Base-by-base conservation (phyloP, 2,329 filamentous ascomycete species). In the Fusarium acutatum region DNA sequence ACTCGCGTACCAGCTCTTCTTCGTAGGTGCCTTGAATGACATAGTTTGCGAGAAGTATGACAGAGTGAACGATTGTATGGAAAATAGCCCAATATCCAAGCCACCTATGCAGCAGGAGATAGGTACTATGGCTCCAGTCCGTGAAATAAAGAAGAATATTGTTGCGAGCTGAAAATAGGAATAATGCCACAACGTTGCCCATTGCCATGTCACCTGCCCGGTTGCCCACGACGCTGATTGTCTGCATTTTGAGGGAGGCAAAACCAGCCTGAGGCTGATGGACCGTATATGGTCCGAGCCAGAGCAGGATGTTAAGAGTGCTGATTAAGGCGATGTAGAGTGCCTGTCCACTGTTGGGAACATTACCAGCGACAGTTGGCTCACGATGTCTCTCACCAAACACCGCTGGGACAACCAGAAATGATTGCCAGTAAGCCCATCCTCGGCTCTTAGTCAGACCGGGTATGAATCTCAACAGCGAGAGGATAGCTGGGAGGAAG, bases 31-130 rank as follows among this genome's bases (percentile, higher is more conserved):
- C 76, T 22, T 73, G 73, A 0, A 64, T 30, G 24, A 71, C 40
- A 63, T 80, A 81, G 72, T 81, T 77, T 8, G 41, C 72, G 40
- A 80, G 61, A 4, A 82, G 76, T 66, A 83, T 75, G 10, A 79
- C 47, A 6, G 81, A 82, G 67, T 84, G 82, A 6, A 83, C 26
- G 3, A 95, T 91, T 13, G 93, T 95, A 84, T 95, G 93, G 85
- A 93, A 94, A 71, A 96, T 93, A 79, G 93, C 93, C 43, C 91
- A 91, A 86, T 90, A 96, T 1, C 78, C 81, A 18, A 83, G 72
- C 79, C 81, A 82, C 35, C 82, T 79, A 64, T 84, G 82, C 1
- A 83, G 75, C 3, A 83, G 72, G 2, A 84, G 73, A 43, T 78
- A 83, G 0, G 82, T 83, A 24, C 77, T 69, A 66, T 82, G 75